Conservation (phyloP, 495 filamentous ascomycete genomes). For the Podospora anserina region DNA sequence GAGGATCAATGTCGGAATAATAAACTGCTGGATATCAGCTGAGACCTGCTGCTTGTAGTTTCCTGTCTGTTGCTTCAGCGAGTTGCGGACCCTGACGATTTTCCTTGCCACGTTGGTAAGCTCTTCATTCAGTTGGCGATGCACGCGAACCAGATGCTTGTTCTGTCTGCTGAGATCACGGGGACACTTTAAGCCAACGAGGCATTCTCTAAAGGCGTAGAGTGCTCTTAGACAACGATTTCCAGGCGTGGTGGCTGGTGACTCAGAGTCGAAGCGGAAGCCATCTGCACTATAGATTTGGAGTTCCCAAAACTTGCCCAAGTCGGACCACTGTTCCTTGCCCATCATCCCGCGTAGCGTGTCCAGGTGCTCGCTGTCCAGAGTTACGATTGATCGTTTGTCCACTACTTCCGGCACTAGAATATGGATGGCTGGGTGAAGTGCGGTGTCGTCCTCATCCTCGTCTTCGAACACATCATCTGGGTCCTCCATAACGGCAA, state of each 20-base stretch:
- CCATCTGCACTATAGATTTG: neutral
- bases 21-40: neutral
- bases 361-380: neutral
- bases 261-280: neutral
- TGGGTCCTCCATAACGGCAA: neutral
- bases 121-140: neutral
- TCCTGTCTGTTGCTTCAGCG: neutral
- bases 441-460: neutral
- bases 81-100: neutral
- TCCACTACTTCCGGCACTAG: neutral
- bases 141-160: neutral
- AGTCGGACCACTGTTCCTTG: neutral
- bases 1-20: slow-evolving; percentile 20
- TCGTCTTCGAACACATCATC: neutral
- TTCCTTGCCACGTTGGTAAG: neutral
- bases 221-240: neutral
- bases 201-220: neutral
- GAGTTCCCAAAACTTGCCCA: neutral
- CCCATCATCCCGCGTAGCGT: neutral
- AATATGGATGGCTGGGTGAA: neutral
- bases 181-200: neutral
- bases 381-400: neutral
- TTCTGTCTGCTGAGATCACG: neutral
- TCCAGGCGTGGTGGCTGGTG: neutral
- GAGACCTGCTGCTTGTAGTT: neutral